phyloP scores from a whole-genome alignment of 306 rosid genomes.

The Oxytropis ochrocephala region DNA sequence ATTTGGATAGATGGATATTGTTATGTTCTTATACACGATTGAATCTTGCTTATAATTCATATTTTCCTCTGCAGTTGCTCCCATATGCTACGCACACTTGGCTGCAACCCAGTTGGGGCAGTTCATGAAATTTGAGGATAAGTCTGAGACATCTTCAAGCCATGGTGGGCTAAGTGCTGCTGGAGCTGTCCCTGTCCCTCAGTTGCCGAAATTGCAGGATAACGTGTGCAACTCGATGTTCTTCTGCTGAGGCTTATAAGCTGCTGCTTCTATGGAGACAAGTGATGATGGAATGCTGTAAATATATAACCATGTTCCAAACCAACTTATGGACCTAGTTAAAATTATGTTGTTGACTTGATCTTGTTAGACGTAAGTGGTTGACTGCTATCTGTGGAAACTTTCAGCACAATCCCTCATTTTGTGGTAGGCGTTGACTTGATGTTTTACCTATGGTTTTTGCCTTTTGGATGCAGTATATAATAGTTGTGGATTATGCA shows the following conservation, averaged over 20 bases:
- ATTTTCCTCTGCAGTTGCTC: slow-evolving; percentile 55
- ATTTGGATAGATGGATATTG: neutral
- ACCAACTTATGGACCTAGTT: neutral
- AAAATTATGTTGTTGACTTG: neutral
- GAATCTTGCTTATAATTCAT: neutral
- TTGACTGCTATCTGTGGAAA: neutral
- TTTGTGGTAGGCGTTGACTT: slow-evolving; percentile 2
- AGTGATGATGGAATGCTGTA: slow-evolving; percentile 10
- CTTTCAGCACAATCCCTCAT: neutral
- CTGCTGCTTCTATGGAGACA: neutral
- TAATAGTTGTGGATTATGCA: neutral
- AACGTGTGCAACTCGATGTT: slow-evolving; percentile 72
- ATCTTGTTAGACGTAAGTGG: neutral
- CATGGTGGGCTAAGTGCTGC: slow-evolving; percentile 60
- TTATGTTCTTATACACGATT: neutral
- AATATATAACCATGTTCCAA: slow-evolving; percentile 2
- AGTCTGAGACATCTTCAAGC: slow-evolving; percentile 81
- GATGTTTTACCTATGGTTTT: neutral
- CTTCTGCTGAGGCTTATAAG: slow-evolving; percentile 45
- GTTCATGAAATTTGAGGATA: slow-evolving; percentile 74
- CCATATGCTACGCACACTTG: slow-evolving; percentile 85
- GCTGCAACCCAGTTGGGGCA: slow-evolving; percentile 80
- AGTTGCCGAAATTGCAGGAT: slow-evolving; percentile 65
- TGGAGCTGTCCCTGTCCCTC: slow-evolving; percentile 76
- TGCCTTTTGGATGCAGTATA: neutral